Base-by-base conservation (phyloP, 768 basidiomycete species). In the Hirschioporus abietinus region DNA sequence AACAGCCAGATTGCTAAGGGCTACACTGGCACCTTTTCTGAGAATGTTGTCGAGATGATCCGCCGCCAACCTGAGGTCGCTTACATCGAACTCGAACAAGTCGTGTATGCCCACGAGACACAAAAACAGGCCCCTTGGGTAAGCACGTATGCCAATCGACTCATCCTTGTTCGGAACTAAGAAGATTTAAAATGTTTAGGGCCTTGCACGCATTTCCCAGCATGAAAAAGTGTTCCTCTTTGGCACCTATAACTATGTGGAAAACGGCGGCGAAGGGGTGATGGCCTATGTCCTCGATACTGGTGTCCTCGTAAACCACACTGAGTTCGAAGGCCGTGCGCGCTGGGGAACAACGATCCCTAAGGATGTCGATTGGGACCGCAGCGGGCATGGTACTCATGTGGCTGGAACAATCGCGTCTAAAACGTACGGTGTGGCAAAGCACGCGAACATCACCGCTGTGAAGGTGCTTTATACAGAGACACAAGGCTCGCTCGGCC, bases 381-480 rank as follows among this genome's bases (percentile, higher is more conserved):
- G 88, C 66, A 98, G 98, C 76, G 97, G 97, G 68, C 97, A 99
- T 74, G 97, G 96, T 42, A 86, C 92, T 35, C 95, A 96, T 76
- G 96, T 93, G 71, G 95, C 95, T 61, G 95, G 95, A 65, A 99
- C 96, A 35, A 96, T 99, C 70, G 97, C 89, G n/a, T 95, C 93
- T 4, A 79, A 81, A 52, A 92, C 88, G 78, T 99, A 94, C 73
- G 97, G 97, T 78, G 95, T 99, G 60, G 95, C 96, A 63, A 99
- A 99, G 88, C 84, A 84, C 68, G 96, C 95, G 66, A 84, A 93
- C 68, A 84, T 96, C 70, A 83, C 91, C 69, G 95, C 95, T 35
- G 94, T 96, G 77, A 96, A 96, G 82, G 93, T 94, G 20, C 86
- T 98, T 62, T 95, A 95, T n/a, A 88, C 90, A 61, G 92, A 96